phyloP scores from a whole-genome alignment of 495 filamentous ascomycete species.

The Talaromyces wortmannii region DNA sequence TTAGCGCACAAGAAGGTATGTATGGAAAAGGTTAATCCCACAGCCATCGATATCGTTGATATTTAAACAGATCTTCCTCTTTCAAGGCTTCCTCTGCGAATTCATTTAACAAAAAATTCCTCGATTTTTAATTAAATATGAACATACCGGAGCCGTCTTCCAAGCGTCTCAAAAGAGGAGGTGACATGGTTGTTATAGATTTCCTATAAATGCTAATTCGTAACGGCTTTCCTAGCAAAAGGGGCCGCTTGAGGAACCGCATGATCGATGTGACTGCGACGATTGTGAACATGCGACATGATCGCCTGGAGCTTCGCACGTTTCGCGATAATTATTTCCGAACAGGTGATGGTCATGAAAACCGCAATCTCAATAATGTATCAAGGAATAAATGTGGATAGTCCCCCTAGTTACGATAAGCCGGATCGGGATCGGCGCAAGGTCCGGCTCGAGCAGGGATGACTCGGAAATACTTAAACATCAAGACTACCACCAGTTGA shows the following conservation, averaged over 20 bases:
- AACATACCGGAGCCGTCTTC: background rate
- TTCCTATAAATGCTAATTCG: background rate
- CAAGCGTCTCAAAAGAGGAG: background rate
- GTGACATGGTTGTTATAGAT: background rate
- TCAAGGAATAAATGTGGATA: no score
- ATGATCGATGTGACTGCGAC: background rate
- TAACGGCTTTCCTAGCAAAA: background rate
- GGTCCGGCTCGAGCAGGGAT: no score
- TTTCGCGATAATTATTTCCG: background rate
- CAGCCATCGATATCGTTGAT: conserved; percentile 1
- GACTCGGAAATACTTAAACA: no score
- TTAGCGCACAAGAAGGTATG: background rate
- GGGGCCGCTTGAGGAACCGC: background rate
- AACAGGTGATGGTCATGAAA: background rate
- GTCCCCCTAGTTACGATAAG: no score
- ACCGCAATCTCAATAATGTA: no score
- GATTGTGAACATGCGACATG: background rate
- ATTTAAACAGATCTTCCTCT: background rate
- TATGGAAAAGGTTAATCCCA: background rate
- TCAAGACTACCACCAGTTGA: no score
- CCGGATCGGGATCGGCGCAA: no score
- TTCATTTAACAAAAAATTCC: background rate
- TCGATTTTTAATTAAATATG: background rate
- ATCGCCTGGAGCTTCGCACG: background rate
- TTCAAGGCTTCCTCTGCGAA: background rate